Conservation (phyloP, 768 basidiomycete species). For the Russula abietina region DNA sequence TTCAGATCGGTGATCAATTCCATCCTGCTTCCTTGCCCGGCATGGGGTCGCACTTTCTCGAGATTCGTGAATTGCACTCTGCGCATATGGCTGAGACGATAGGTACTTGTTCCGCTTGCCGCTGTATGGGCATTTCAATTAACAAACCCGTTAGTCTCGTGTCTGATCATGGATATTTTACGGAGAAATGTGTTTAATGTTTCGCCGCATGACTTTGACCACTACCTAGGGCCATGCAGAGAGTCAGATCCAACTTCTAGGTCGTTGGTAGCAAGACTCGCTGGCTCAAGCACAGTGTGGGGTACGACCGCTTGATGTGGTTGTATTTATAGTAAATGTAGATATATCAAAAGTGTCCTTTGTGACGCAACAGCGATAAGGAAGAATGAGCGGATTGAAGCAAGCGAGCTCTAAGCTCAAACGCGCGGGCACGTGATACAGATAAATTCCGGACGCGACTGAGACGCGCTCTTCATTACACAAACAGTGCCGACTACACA, state of each 20-base stretch:
- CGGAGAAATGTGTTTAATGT: constrained; percentile 21
- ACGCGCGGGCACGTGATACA: constrained; percentile 17
- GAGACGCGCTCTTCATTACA: constrained; percentile 11
- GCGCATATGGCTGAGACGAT: constrained; percentile 19
- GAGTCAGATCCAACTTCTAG: constrained; percentile 15
- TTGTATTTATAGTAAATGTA: neutral
- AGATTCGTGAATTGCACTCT: constrained; percentile 9
- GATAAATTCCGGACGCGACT: constrained; percentile 7
- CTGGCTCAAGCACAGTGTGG: constrained; percentile 1
- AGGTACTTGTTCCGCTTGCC: constrained; percentile 1
- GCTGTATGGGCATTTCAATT: neutral
- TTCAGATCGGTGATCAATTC: constrained; percentile 9
- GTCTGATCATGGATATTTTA: constrained; percentile 24
- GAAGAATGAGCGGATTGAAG: neutral
- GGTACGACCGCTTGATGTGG: neutral
- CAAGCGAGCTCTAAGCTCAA: neutral
- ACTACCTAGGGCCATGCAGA: constrained; percentile 20
- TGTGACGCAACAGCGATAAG: neutral
- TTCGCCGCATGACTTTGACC: constrained; percentile 17
- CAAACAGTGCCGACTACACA: neutral
- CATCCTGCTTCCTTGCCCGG: constrained; percentile 8
- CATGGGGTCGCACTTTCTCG: constrained; percentile 14
- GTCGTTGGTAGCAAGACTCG: constrained; percentile 15
- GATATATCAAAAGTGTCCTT: neutral
- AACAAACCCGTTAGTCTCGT: constrained; percentile 10